Evolutionary conservation across 73 alveolate genomes (phyloP).

Genomic region (Paramecium pentaurelia): DNA sequence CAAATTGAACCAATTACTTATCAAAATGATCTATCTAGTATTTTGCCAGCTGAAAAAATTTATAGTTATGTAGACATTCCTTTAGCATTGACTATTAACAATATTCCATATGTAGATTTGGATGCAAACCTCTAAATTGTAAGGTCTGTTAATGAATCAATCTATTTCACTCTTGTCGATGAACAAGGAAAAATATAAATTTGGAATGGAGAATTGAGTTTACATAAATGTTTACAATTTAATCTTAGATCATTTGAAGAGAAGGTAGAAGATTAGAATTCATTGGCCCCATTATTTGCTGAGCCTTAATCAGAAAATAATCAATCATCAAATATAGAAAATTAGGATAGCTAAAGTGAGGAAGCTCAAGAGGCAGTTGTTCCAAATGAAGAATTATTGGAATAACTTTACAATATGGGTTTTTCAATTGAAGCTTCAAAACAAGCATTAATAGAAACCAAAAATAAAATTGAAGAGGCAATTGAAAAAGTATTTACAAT

Average conservation of each 20-base stretch:
- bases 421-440: conserved; percentile 1
- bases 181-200: neutral
- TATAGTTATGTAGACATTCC: neutral
- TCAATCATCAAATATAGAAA: neutral
- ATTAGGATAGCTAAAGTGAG: neutral
- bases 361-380: neutral
- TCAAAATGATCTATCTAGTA: neutral
- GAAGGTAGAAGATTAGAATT: neutral
- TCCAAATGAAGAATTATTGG: conserved; percentile 5
- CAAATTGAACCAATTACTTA: neutral
- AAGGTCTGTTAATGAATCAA: neutral
- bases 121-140: neutral
- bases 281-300: neutral
- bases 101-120: neutral
- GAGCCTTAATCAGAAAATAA: neutral
- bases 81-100: neutral
- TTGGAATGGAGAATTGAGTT: conserved; percentile 25
- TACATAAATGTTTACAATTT: neutral
- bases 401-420: neutral
- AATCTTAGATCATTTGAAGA: neutral
- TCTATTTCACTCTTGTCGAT: neutral
- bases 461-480: conserved; percentile 16
- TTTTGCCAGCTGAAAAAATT: neutral
- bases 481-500: neutral
- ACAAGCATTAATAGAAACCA: conserved; percentile 7